phyloP scores from a whole-genome alignment of 495 filamentous ascomycete species.

The Ramalina intermedia region DNA sequence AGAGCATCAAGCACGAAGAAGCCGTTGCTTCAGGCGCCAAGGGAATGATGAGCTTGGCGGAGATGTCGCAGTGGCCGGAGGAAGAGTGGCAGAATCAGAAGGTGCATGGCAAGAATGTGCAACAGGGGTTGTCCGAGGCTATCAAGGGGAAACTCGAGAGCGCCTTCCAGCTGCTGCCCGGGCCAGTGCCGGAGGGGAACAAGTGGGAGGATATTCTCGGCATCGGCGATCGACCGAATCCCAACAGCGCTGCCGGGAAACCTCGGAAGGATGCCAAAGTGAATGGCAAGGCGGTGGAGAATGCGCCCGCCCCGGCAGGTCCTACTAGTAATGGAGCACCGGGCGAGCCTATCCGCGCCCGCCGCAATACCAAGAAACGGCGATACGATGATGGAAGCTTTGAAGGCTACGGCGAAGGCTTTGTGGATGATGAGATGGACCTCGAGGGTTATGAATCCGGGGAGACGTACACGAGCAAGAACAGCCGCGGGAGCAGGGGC shows the following conservation, averaged over 20 bases:
- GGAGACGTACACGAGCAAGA: conserved; percentile 10
- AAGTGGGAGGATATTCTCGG: conserved; percentile 46
- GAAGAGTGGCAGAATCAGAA: conserved; percentile 53
- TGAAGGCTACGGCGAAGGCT: conserved; percentile 55
- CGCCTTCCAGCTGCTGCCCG: conserved; percentile 43
- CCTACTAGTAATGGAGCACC: conserved; percentile 15
- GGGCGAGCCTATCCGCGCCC: conserved; percentile 34
- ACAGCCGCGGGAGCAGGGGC: conserved; percentile 7
- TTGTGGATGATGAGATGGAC: conserved; percentile 21
- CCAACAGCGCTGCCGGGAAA: conserved; percentile 4
- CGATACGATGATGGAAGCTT: conserved; percentile 55
- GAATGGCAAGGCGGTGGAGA: conserved; percentile 19
- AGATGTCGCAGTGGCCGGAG: conserved; percentile 38
- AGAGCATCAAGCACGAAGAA: conserved; percentile 36
- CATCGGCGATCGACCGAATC: conserved; percentile 34
- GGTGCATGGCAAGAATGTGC: conserved; percentile 42
- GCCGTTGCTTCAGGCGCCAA: conserved; percentile 24
- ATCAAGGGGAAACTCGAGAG: conserved; percentile 34
- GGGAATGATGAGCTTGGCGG: conserved; percentile 16
- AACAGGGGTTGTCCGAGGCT: conserved; percentile 19
- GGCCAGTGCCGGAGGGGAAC: conserved; percentile 38
- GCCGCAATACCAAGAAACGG: conserved; percentile 46
- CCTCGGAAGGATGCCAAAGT: conserved; percentile 19
- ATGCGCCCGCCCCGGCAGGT: conserved; percentile 20
- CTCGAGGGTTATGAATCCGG: conserved; percentile 14